Percentiles rank a stretch among this genome's conserved stretches.
Evolutionary conservation across 2,329 filamentous ascomycete genomes (phyloP).

Genomic region (Fusarium subglutinans): DNA sequence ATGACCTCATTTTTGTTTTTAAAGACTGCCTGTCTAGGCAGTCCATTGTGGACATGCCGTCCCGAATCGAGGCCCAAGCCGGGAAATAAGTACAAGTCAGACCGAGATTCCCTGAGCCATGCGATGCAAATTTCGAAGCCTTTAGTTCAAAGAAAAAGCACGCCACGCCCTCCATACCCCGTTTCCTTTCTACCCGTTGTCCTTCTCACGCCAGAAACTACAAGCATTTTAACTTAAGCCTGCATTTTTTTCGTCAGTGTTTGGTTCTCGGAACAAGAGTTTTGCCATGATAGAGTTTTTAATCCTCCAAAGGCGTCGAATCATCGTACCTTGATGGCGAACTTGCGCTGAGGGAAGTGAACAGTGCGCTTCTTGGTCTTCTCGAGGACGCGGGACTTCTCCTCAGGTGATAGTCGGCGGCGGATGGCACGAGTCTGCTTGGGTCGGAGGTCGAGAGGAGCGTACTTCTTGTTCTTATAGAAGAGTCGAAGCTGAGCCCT

Average conservation of each 20-base stretch:
- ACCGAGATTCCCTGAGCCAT: constrained; percentile 52
- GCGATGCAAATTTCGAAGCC: constrained; percentile 51
- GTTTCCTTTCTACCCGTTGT: constrained; percentile 48
- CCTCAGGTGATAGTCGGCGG: constrained; percentile 91
- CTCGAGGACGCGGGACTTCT: constrained; percentile 83
- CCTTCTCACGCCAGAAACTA: constrained; percentile 42
- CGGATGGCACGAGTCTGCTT: constrained; percentile 99
- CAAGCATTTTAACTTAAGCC: constrained; percentile 44
- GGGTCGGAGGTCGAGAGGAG: constrained; percentile 95
- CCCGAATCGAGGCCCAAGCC: constrained; percentile 50
- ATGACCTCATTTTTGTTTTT: constrained; percentile 52
- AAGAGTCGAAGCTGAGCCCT: constrained; percentile 96
- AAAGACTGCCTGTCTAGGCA: constrained; percentile 46
- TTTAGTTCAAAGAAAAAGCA: constrained; percentile 49
- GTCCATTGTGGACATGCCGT: constrained; percentile 47
- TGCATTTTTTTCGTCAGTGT: constrained; percentile 33
- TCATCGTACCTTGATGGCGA: constrained; percentile 88
- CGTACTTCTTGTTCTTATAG: constrained; percentile 99
- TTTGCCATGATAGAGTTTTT: neutral
- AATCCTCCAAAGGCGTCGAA: neutral
- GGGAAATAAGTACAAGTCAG: constrained; percentile 52
- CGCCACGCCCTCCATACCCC: constrained; percentile 50
- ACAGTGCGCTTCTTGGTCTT: constrained; percentile 96
- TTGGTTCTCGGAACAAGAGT: neutral
- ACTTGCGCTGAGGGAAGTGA: constrained; percentile 99